Evolutionary conservation across 768 basidiomycete genomes (phyloP), one percentile per base, ranked within the genome.

Genomic region (Lactifluus rugatus): DNA sequence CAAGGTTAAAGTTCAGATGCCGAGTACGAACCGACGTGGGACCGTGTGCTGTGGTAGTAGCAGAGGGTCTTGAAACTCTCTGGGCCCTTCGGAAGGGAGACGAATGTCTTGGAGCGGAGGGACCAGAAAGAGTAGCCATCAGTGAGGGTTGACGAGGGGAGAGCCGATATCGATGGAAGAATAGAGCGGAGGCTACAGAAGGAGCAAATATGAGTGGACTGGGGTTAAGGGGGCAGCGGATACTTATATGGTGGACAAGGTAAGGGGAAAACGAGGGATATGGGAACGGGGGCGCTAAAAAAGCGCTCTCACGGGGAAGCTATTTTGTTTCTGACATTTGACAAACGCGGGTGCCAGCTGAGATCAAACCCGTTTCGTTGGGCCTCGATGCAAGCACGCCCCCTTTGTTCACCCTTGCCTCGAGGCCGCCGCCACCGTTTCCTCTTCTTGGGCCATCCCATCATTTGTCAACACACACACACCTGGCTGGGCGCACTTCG

Each of bases 51-150:
- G 62, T 14, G 19, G 45, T 37, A 47, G 31, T 55, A 1, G 48
- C 41, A 5, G 58, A 28, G 39, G 48, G 58, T 31, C 55, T 57
- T 32, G 63, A 56, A 2, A 66, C 57, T 60, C 65, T 66, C 45
- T 54, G 52, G 46, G 57, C 64, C 42, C 68, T 62, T 19, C 67
- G 62, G 41, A 66, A 64, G 39, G 70, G 70, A 1, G 70, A 70
- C 11, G 67, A 63, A 45, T 70, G 70, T 51, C 70, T 65, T 21
- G 69, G 48, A 19, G 56, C 60, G 19, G 65, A 50, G 37, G 67
- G 66, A 48, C 66, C 67, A 17, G 65, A 58, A 10, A 68, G 64
- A 39, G 70, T 45, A 42, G 70, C 68, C 69, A 70, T 71, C 13
- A 25, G 2, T 2, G 2, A 1, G 47, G 16, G 14, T 8, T 11